A percentile compares a stretch with the other conserved stretches of the same genome.
Conservation (phyloP, 2,329 filamentous ascomycete species). For the Ophiocordyceps unilateralis region DNA sequence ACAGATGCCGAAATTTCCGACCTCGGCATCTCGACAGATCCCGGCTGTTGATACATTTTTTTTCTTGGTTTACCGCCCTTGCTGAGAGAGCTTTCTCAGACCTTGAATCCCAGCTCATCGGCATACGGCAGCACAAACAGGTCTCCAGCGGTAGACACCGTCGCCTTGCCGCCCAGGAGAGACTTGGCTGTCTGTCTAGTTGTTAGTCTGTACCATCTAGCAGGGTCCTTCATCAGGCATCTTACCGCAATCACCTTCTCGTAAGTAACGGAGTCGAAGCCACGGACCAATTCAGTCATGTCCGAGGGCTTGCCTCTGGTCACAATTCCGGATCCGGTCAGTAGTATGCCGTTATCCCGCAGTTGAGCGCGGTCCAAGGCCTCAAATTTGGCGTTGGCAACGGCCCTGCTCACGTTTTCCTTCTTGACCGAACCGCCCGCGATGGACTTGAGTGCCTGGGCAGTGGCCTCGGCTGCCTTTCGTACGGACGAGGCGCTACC, state of each 20-base stretch:
- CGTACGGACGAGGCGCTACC: conserved; percentile 59
- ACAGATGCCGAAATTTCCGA: conserved; percentile 13
- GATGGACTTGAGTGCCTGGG: conserved; percentile 68
- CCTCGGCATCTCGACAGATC: conserved; percentile 19
- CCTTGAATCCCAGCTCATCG: conserved; percentile 82
- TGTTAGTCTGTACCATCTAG: not conserved
- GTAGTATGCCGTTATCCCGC: conserved; percentile 58
- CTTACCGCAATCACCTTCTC: conserved; percentile 76
- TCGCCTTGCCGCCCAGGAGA: conserved; percentile 74
- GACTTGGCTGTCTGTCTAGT: conserved; percentile 60
- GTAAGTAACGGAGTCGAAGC: conserved; percentile 63
- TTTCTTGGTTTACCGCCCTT: conserved; percentile 5
- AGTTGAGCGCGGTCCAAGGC: conserved; percentile 70
- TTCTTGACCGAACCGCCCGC: conserved; percentile 58
- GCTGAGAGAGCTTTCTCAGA: conserved; percentile 41
- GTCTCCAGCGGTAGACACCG: conserved; percentile 80
- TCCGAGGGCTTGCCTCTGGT: conserved; percentile 71
- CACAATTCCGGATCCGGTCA: conserved; percentile 71
- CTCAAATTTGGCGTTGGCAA: conserved; percentile 85
- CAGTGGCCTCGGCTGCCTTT: conserved; percentile 56
- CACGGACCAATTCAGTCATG: conserved; percentile 62
- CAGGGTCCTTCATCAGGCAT: conserved; percentile 7
- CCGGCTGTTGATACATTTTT: conserved; percentile 24
- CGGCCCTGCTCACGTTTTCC: conserved; percentile 82
- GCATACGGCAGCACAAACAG: conserved; percentile 81